Evolutionary conservation across 2,329 filamentous ascomycete species (phyloP).

Genomic region (Fusarium sp.): DNA sequence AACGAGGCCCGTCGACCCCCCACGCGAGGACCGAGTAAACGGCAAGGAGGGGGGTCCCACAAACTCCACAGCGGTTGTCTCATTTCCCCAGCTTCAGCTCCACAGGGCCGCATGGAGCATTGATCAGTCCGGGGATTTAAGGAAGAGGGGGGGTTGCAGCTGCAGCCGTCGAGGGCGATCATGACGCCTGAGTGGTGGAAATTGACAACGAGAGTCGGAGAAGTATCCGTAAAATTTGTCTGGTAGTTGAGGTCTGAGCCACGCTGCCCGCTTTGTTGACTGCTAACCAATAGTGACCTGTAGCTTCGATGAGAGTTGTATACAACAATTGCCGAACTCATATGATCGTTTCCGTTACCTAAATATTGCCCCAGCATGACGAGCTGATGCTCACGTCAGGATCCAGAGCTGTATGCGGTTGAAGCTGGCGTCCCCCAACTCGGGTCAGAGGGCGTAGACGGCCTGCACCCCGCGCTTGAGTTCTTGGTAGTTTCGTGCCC

Average conservation of each 20-base stretch:
- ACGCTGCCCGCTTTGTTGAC: neutral
- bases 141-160: neutral
- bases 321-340: neutral
- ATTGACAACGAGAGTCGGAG: neutral
- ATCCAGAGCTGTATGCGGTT: neutral
- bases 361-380: neutral
- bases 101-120: slow-evolving; percentile 17
- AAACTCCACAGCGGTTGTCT: slow-evolving; percentile 7
- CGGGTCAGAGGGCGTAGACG: neutral
- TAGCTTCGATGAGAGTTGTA: neutral
- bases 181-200: neutral
- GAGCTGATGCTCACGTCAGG: neutral
- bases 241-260: neutral
- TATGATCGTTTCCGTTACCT: neutral
- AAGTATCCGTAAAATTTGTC: neutral
- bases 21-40: slow-evolving; percentile 8
- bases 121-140: slow-evolving; percentile 15
- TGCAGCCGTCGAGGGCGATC: neutral
- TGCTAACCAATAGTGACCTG: neutral
- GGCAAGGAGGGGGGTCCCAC: slow-evolving; percentile 16
- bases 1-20: slow-evolving; percentile 12
- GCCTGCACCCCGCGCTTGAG: neutral
- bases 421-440: neutral
- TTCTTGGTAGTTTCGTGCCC: neutral
- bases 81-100: slow-evolving; percentile 13